These are phyloP conservation scores for Eimeria necatrix DNA, from an alignment of 169 alveolate species.

Conservation along the genomic window DNA sequence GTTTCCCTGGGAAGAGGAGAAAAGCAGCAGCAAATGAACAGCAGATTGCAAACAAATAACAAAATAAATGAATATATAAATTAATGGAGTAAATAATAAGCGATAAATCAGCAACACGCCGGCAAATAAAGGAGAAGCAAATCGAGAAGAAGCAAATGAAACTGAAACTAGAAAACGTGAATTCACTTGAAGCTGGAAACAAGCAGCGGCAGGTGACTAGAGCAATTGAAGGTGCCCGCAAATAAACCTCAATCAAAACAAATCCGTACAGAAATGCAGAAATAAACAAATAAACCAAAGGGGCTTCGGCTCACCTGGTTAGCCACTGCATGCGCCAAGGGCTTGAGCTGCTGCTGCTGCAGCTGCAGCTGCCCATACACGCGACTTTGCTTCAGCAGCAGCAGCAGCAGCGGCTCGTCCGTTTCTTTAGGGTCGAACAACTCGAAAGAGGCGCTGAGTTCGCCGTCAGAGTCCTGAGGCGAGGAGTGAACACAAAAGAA, in stretches of 20 bases:
- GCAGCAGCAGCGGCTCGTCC: constrained; percentile 21
- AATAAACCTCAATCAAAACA: too few species aligned
- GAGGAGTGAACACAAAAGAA: too few species aligned
- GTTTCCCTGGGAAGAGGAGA: constrained; percentile 42
- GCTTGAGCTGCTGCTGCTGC: neutral
- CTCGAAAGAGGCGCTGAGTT: constrained; percentile 56
- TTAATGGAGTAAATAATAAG: too few species aligned
- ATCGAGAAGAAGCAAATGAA: neutral
- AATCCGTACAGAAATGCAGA: too few species aligned
- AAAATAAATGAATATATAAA: neutral
- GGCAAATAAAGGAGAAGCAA: neutral
- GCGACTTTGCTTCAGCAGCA: constrained; percentile 37
- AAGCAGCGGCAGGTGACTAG: neutral
- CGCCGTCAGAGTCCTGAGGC: neutral
- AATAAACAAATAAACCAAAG: too few species aligned
- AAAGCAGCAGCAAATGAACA: constrained; percentile 6
- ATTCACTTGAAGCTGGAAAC: neutral
- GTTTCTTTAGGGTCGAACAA: constrained; percentile 71
- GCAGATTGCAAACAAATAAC: too few species aligned
- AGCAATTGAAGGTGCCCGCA: too few species aligned
- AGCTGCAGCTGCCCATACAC: constrained; percentile 3
- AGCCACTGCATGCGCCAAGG: constrained; percentile 37
- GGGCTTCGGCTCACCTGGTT: constrained; percentile 8
- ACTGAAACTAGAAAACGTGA: neutral
- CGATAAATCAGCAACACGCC: neutral